These are phyloP conservation scores for Endoconidiophora polonica DNA, from an alignment of 2,329 filamentous ascomycete species.

Conservation along the genomic window DNA sequence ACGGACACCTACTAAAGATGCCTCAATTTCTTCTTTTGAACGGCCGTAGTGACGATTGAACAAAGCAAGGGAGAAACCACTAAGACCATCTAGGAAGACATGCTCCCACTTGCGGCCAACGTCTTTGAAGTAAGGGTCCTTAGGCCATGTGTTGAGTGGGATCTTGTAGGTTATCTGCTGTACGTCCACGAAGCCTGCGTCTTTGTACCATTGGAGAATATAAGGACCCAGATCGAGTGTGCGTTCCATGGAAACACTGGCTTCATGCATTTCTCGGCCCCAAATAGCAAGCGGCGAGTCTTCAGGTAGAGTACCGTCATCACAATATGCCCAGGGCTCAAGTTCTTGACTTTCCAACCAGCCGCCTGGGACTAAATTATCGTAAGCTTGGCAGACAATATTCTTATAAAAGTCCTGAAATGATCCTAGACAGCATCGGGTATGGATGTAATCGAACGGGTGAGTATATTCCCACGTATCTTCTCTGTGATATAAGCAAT, in stretches of 20 bases:
- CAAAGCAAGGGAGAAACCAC: slow-evolving; percentile 27
- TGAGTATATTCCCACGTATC: slow-evolving; percentile 37
- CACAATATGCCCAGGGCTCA: slow-evolving; percentile 23
- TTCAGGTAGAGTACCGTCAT: slow-evolving; percentile 28
- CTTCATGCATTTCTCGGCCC: slow-evolving; percentile 24
- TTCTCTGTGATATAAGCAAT: slow-evolving; percentile 19
- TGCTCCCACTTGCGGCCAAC: slow-evolving; percentile 30
- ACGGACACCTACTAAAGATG: slow-evolving; percentile 32
- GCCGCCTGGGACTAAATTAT: slow-evolving; percentile 32
- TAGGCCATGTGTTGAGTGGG: slow-evolving; percentile 38
- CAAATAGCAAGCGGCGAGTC: slow-evolving; percentile 25
- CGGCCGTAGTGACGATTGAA: slow-evolving; percentile 26
- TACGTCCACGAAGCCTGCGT: slow-evolving; percentile 39
- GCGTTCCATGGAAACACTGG: slow-evolving; percentile 23
- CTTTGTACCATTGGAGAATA: slow-evolving; percentile 24
- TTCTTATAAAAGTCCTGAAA: slow-evolving; percentile 32
- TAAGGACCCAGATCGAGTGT: slow-evolving; percentile 21
- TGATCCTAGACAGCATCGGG: slow-evolving; percentile 31
- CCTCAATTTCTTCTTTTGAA: slow-evolving; percentile 32
- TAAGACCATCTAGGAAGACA: slow-evolving; percentile 27
- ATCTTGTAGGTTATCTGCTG: slow-evolving; percentile 35
- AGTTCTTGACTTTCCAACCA: slow-evolving; percentile 39
- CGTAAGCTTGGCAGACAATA: slow-evolving; percentile 34
- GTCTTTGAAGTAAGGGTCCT: slow-evolving; percentile 26
- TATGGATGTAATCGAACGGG: slow-evolving; percentile 38